A percentile compares a stretch with the other conserved stretches of the same genome.
Conservation (phyloP, 2,329 filamentous ascomycete genomes). For the Pseudopyricularia javanii region DNA sequence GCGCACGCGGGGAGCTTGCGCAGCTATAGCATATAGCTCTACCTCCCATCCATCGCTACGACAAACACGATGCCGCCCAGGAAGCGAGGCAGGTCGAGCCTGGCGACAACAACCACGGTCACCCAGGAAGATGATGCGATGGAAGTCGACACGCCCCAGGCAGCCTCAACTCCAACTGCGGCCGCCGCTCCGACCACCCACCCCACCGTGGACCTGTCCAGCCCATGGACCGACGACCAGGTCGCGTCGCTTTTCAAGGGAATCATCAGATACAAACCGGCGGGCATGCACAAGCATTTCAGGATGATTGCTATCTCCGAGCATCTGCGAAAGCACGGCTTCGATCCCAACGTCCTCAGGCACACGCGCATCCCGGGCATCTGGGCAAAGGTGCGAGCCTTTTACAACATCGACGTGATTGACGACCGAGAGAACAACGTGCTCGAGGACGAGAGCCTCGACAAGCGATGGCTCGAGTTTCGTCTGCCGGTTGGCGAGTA, state of each 20-base stretch:
- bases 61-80: conserved; percentile 41
- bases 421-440: conserved; percentile 37
- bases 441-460: conserved; percentile 5
- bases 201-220: conserved; percentile 33
- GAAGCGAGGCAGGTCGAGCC: conserved; percentile 50
- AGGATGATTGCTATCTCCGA: conserved; percentile 79
- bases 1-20: not conserved
- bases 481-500: conserved; percentile 9
- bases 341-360: conserved; percentile 53
- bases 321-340: conserved; percentile 67
- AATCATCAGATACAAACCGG: conserved; percentile 92
- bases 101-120: conserved; percentile 20
- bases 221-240: conserved; percentile 92
- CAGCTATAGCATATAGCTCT: not conserved
- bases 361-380: conserved; percentile 88
- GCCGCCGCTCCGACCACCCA: conserved; percentile 21
- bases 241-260: conserved; percentile 86
- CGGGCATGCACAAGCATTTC: conserved; percentile 89
- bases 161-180: conserved; percentile 36
- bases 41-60: not conserved
- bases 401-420: conserved; percentile 81
- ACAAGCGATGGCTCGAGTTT: conserved; percentile 11
- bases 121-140: conserved; percentile 45
- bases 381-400: conserved; percentile 72
- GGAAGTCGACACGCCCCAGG: conserved; percentile 43